Base-by-base conservation (phyloP, 1,284 basidiomycete species). In the Moesziomyces aphidis region DNA sequence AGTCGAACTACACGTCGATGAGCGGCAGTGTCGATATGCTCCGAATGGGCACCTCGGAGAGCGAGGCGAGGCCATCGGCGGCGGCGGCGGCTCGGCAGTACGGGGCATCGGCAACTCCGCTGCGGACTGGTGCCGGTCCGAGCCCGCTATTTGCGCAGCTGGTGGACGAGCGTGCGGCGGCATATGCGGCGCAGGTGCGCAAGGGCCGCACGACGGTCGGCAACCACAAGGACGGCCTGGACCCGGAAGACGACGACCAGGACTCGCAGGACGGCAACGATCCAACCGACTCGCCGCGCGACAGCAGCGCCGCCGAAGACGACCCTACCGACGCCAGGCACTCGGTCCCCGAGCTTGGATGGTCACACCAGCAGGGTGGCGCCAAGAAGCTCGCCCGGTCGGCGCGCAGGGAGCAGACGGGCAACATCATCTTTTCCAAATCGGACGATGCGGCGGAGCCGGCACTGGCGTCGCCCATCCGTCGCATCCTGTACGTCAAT, bases 401-500 rank as follows among this genome's bases (percentile, higher is more conserved):
- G 17, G 28, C 26, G 36, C 42, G 47, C 4, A 52, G 45, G 10
- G 72, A 74, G n/a, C 49, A 58, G 7, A 53, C 65, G 26, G 87
- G 88, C 52, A 94, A 94, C 80, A 87, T 92, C 24, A 87, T 90
- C 83, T 94, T 93, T 77, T 88, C 88, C 60, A 88, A 90, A 22
- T 81, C 84, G 43, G 86, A 86, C 46, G 61, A 73, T 2, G 88
- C 91, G 44, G 86, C 89, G 8, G 61, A 65, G 19, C 39, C 50
- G 2, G 47, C 62, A 1, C 65, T 80, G 1, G 44, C 71, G 4
- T 68, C 72, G 5, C 69, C 56, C 7, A 81, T 81, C 55, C 51
- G 52, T 23, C 91, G 91, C 53, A 85, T 98, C 45, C 93, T 92
- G 82, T 98, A 98, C 86, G 94, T 98, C 85, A 97, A 97, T 83